Conservation (phyloP, 208 protist genomes). For the Acanthamoeba castellanii region DNA sequence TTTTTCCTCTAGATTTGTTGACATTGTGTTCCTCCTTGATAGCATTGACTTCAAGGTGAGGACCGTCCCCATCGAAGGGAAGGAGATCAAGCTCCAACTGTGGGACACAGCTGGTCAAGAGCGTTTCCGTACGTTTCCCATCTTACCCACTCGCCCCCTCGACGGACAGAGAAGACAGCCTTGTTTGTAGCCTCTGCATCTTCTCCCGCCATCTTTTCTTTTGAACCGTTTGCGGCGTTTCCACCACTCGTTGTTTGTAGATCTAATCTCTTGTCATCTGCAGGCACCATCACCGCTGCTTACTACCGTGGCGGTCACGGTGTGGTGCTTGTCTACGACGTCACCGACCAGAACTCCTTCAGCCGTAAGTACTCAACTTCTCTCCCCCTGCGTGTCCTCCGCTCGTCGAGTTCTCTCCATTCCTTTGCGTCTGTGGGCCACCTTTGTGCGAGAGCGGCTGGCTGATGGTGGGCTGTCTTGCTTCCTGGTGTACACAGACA, state of each 20-base stretch:
- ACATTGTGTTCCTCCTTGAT: neutral
- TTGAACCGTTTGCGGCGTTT: conserved; percentile 78
- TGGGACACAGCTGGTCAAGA: conserved; percentile 93
- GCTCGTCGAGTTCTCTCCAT: too few relatives aligned
- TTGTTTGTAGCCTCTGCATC: neutral
- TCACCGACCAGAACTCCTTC: conserved; percentile 91
- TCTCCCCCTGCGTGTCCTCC: neutral
- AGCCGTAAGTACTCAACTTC: conserved; percentile 68
- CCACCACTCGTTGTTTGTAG: conserved; percentile 19
- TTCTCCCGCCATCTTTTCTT: conserved; percentile 78
- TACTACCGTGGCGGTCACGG: conserved; percentile 96
- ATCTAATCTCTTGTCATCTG: neutral
- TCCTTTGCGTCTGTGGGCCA: neutral
- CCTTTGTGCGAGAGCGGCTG: too few relatives aligned
- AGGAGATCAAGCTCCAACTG: conserved; percentile 93
- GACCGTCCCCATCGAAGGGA: conserved; percentile 93
- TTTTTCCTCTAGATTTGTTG: neutral
- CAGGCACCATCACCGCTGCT: conserved; percentile 78
- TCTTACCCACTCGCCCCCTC: conserved; percentile 21
- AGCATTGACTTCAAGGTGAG: conserved; percentile 95
- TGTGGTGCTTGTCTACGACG: conserved; percentile 94
- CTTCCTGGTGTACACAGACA: conserved; percentile 80
- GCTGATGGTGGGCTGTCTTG: neutral
- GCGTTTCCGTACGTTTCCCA: conserved; percentile 79
- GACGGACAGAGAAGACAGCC: too few relatives aligned